phyloP scores from a whole-genome alignment of 306 rosid genomes.

The Acacia confusa region DNA sequence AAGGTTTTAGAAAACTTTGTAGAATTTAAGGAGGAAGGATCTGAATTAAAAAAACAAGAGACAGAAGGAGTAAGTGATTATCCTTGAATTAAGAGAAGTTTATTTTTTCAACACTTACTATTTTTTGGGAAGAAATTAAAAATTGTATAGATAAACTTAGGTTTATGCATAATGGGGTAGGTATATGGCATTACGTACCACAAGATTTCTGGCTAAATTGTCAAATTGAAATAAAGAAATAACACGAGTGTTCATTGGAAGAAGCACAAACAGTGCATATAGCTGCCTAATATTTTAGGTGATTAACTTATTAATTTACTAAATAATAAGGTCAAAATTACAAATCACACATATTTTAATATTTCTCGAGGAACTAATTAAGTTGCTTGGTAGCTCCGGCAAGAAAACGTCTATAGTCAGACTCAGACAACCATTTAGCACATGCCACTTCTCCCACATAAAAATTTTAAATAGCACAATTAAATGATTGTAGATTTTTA shows the following conservation, averaged over 20 bases:
- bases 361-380: slow-evolving; percentile 56
- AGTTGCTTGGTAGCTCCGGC: slow-evolving; percentile 69
- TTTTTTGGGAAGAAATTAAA: neutral
- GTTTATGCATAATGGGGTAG: neutral
- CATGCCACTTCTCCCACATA: slow-evolving; percentile 34
- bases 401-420: slow-evolving; percentile 57
- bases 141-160: neutral
- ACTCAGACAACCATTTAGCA: slow-evolving; percentile 42
- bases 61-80: too few relatives aligned
- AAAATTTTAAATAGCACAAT: neutral
- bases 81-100: too few relatives aligned
- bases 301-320: neutral
- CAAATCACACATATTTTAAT: slow-evolving; percentile 36
- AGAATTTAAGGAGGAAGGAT: too few relatives aligned
- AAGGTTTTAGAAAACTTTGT: too few relatives aligned
- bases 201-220: neutral
- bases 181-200: neutral
- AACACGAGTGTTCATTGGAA: neutral
- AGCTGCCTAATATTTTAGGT: neutral
- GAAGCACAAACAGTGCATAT: neutral
- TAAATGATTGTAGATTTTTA: neutral
- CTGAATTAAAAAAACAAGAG: too few relatives aligned
- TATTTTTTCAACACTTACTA: neutral
- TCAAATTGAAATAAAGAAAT: neutral
- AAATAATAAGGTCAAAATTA: slow-evolving; percentile 40